phyloP scores from a whole-genome alignment of 352 stramenopile genomes.

The Phytophthora chlamydospora region DNA sequence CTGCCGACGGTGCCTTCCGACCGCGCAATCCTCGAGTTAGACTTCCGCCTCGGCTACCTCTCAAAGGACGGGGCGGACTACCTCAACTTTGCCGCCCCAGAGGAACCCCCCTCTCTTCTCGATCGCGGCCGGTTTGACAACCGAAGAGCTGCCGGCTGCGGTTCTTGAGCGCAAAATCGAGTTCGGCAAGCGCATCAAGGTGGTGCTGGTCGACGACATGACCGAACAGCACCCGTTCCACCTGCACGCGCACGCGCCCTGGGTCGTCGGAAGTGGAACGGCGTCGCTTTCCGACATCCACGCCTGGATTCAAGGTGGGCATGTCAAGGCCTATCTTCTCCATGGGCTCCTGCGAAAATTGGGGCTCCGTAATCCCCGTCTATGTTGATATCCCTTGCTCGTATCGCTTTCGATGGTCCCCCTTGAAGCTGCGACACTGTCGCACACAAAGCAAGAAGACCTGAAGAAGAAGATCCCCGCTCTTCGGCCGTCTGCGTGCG shows the following conservation, averaged over 20 bases:
- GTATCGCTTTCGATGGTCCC: constrained; percentile 16
- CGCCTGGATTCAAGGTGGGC: no score
- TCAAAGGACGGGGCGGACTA: constrained; percentile 27
- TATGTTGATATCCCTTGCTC: background rate
- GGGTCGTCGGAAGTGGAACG: no score
- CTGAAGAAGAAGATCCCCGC: constrained; percentile 7
- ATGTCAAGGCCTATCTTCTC: no score
- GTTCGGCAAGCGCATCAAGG: no score
- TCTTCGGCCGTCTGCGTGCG: constrained; percentile 1
- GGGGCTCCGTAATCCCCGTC: constrained; percentile 14
- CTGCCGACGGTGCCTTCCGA: constrained; percentile 18
- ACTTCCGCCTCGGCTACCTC: constrained; percentile 15
- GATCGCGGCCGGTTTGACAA: no score
- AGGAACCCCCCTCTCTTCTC: background rate
- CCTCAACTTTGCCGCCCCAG: constrained; percentile 11
- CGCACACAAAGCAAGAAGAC: constrained; percentile 13
- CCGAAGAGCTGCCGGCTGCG: no score
- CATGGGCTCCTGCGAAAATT: no score
- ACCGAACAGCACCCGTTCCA: no score
- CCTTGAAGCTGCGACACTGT: constrained; percentile 27
- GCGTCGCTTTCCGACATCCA: no score
- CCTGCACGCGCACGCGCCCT: no score
- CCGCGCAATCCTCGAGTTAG: constrained; percentile 26
- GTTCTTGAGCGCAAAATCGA: no score
- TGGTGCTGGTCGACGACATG: no score